A percentile compares a stretch with the other conserved stretches of the same genome.
Conservation (phyloP, 768 basidiomycete genomes). For the Collybia sp. region DNA sequence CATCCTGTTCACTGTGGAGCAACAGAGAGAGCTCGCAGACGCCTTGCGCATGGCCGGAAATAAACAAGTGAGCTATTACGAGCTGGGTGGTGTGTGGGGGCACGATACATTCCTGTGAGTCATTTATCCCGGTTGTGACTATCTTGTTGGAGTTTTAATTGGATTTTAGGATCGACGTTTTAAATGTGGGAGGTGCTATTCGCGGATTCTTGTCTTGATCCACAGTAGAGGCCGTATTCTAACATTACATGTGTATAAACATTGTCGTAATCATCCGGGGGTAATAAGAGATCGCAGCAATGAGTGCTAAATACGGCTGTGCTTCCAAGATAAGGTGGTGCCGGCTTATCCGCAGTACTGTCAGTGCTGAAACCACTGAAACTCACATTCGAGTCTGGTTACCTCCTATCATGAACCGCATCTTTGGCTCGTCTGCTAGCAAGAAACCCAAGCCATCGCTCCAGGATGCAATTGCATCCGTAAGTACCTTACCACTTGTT, state of each 20-base stretch:
- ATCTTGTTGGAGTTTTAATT: neutral
- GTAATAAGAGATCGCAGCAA: neutral
- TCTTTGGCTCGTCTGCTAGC: conserved; percentile 70
- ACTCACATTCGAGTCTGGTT: neutral
- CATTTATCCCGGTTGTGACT: neutral
- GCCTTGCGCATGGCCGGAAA: conserved; percentile 91
- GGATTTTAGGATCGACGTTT: conserved; percentile 63
- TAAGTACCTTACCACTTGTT: conserved; percentile 19
- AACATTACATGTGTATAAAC: too few relatives aligned
- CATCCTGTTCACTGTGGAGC: conserved; percentile 94
- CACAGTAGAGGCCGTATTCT: neutral
- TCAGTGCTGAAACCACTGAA: too few relatives aligned
- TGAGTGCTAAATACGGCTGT: neutral
- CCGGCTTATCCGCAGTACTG: neutral
- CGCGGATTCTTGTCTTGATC: conserved; percentile 74
- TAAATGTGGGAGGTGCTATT: conserved; percentile 89
- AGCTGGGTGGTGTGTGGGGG: conserved; percentile 98
- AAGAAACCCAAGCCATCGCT: conserved; percentile 85
- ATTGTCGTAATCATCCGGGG: too few relatives aligned
- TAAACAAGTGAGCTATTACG: conserved; percentile 87
- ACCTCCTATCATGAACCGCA: conserved; percentile 62
- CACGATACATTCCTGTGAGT: conserved; percentile 95
- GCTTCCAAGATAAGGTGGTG: neutral
- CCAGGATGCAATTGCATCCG: conserved; percentile 90
- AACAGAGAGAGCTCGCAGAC: conserved; percentile 92